Base-by-base conservation (phyloP, 2,329 filamentous ascomycete genomes). In the Chaetomium sp. region DNA sequence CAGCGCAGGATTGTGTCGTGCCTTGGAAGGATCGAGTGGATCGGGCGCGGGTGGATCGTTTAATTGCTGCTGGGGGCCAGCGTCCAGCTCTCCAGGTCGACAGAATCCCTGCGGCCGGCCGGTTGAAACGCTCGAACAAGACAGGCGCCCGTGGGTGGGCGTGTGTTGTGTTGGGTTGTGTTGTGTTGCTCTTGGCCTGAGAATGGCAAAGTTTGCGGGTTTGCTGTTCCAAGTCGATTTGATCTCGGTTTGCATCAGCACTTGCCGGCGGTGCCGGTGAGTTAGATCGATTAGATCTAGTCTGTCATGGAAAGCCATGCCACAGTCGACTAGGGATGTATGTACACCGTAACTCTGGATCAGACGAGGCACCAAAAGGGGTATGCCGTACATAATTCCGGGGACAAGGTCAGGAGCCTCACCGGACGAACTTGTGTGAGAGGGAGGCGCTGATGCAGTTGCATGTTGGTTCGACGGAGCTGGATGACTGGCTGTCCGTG, bases 401-500 rank as follows among this genome's bases (percentile, higher is more conserved):
- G 31, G 54, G 31, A 33, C 45, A 29, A 16, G 31, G 9, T 2
- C 38, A 10, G 19, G 42, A 53, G 54, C 57, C 35, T 61, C 60
- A 51, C 31, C 55, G 57, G 64, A 56, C 31, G 47, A 38, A 38
- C n/a, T 53, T 38, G 59, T 59, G 58, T 42, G 38, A 42, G 35
- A 45, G 57, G 38, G 29, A 59, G 62, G 57, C 29, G 57, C 62
- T 42, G 51, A 21, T 53, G 56, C 59, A 29, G 67, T 67, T 65
- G 65, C 63, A 65, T 65, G 63, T 64, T 64, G 65, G 62, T 49
- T 60, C 31, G 49, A 56, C 35, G 55, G 23, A 31, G 57, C 25
- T 35, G 60, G 62, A 66, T 61, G 64, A 68, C 56, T 68, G 66
- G 66, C 53, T 59, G 21, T 59, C 35, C 9, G 31, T 38, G 16